Conservation (phyloP, 2,329 filamentous ascomycete species). For the Monilinia fructigena region DNA sequence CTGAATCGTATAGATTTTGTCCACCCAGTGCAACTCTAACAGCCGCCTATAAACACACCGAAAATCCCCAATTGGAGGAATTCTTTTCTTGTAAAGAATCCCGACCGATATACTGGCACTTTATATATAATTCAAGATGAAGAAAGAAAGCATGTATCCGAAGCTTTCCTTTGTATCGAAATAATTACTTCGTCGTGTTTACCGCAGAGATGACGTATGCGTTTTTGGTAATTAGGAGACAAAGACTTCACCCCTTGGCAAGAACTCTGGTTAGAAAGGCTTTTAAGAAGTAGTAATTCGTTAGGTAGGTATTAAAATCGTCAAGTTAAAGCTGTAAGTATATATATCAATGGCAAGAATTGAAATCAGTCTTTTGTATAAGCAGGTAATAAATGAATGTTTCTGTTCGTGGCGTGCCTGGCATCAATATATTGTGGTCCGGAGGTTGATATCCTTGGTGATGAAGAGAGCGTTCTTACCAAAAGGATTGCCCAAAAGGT, state of each 20-base stretch:
- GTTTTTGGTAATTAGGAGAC: not conserved
- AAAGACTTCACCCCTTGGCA: not conserved
- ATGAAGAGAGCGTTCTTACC: not conserved
- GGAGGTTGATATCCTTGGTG: not conserved
- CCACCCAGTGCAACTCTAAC: not conserved
- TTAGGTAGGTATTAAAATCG: not conserved
- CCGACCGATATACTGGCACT: not conserved
- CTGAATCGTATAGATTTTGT: not conserved
- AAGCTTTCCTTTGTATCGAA: slow-evolving; percentile 5
- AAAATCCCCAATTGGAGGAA: not conserved
- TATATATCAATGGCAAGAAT: not conserved
- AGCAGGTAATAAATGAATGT: not conserved
- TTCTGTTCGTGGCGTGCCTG: not conserved
- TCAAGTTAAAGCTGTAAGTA: not conserved
- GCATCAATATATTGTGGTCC: not conserved
- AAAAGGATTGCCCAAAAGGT: not conserved
- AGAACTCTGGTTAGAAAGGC: not conserved
- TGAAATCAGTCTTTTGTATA: not conserved
- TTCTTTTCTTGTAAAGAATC: not conserved
- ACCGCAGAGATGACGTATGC: slow-evolving; percentile 19
- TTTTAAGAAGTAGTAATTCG: not conserved
- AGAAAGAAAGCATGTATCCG: not conserved
- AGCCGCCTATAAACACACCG: not conserved
- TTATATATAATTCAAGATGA: not conserved
- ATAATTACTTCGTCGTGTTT: not conserved